Base-by-base conservation (phyloP, 1,139 yeast species). In the Kurtzmaniella quercitrusa region DNA sequence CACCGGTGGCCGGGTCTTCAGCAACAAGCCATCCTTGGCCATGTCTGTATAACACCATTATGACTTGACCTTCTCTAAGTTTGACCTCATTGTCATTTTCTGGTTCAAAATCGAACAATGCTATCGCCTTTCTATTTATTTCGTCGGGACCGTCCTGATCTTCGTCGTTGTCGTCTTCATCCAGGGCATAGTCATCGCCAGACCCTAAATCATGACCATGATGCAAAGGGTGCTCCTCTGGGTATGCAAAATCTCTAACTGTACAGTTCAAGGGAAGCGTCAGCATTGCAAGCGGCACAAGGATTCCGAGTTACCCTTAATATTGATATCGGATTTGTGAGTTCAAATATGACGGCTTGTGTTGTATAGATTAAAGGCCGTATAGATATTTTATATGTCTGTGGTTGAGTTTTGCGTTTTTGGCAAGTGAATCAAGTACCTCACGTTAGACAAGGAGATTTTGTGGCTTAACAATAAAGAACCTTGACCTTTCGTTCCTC, bases 11-110 rank as follows among this genome's bases (percentile, higher is more conserved):
- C 0, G 89, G 85, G 56, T 87, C 91, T 52, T 84, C 88, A 0
- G 98, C 98, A 40, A 93, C 98, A 4, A 94, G 73, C 99, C 98
- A 93, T 5, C 99, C 99, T 60, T 93, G 97, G 17, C 98, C 98
- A 60, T 93, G 96, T 48, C 95, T 78, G 61, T 91, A 91, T 46
- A 85, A 81, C 26, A 93, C 85, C 79, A 93, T 84, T 3, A 94
- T 80, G 16, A 80, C 63, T 62, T 93, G 98, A 33, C 96, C 96
- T 54, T 86, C 95, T 7, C 62, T 63, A 35, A 93, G 66, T 12
- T 77, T 80, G 42, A 91, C 81, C 56, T 93, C 99, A 60, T 93
- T 93, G 53, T 88, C 96, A 61, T 93, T 93, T 59, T 93, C 98
- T 0, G 98, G 96, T 26, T 68, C 73, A 59, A 93, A 93, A 54